Percentiles rank a stretch among this genome's conserved stretches.
These are phyloP conservation scores for Coccomyxa sp. DNA, from an alignment of 139 green algal species.

Conservation along the genomic window DNA sequence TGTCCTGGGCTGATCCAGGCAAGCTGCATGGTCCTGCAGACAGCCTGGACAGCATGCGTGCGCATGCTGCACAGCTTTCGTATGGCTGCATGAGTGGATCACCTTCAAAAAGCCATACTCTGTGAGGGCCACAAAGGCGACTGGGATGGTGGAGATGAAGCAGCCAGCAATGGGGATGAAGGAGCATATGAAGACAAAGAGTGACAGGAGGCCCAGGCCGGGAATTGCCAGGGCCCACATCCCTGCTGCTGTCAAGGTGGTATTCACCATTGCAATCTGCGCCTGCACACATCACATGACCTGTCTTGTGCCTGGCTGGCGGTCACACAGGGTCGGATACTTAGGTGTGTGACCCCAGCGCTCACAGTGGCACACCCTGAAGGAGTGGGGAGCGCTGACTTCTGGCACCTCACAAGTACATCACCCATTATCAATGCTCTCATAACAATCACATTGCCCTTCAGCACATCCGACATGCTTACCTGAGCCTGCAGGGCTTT, in stretches of 20 bases:
- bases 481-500: conserved; percentile 88
- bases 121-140: conserved; percentile 77
- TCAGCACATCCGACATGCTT: too few species aligned
- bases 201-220: conserved; percentile 75
- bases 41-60: not conserved
- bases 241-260: conserved; percentile 77
- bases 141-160: conserved; percentile 87
- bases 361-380: too few species aligned
- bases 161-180: conserved; percentile 91
- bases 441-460: too few species aligned
- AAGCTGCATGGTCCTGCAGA: not conserved
- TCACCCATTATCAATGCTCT: too few species aligned
- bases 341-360: too few species aligned
- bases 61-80: not conserved
- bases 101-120: conserved; percentile 93
- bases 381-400: too few species aligned
- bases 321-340: not conserved
- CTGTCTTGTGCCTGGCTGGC: not conserved
- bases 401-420: not conserved
- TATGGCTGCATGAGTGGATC: too few species aligned
- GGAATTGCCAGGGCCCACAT: conserved; percentile 84
- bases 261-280: conserved; percentile 88
- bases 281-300: conserved; percentile 19
- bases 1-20: too few species aligned
- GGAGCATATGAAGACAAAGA: conserved; percentile 92